Percentiles rank a stretch among this genome's conserved stretches.
Conservation (phyloP, 495 filamentous ascomycete species). For the Podospora didyma region DNA sequence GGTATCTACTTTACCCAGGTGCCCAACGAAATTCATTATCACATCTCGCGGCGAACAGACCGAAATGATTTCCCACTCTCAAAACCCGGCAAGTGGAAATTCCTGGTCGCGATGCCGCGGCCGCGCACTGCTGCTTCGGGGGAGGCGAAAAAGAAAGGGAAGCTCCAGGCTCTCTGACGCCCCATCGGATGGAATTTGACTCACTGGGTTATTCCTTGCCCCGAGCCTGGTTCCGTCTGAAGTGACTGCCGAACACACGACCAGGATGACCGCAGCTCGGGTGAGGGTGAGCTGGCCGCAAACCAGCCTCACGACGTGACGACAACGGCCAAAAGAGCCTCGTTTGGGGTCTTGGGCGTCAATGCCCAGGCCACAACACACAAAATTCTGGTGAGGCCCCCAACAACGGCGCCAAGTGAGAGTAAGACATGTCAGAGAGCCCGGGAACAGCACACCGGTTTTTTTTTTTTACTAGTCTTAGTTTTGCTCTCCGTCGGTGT, state of each 20-base stretch:
- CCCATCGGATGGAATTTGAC: too few species aligned
- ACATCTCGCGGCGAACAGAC: not conserved
- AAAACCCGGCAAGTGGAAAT: not conserved
- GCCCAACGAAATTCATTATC: not conserved
- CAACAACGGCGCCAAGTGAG: not conserved
- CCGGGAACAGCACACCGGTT: too few species aligned
- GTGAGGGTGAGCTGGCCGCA: not conserved
- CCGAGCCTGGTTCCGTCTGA: too few species aligned
- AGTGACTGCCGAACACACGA: too few species aligned
- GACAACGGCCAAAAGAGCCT: not conserved
- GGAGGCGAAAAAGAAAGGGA: too few species aligned
- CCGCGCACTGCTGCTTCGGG: too few species aligned
- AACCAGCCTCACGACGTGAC: not conserved
- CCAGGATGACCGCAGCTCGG: too few species aligned
- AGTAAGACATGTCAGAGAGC: slow-evolving; percentile 15
- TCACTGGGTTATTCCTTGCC: too few species aligned
- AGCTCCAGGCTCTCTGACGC: too few species aligned
- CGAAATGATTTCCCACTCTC: not conserved
- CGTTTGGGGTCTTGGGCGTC: slow-evolving; percentile 1
- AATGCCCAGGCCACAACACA: slow-evolving; percentile 1
- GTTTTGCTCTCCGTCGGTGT: too few species aligned
- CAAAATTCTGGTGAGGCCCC: not conserved
- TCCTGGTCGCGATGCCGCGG: not conserved
- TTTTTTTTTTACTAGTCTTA: too few species aligned
- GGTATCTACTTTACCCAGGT: not conserved